These are phyloP conservation scores for Chamaenerion angustifolium DNA, from an alignment of 345 rosid species.

Conservation along the genomic window DNA sequence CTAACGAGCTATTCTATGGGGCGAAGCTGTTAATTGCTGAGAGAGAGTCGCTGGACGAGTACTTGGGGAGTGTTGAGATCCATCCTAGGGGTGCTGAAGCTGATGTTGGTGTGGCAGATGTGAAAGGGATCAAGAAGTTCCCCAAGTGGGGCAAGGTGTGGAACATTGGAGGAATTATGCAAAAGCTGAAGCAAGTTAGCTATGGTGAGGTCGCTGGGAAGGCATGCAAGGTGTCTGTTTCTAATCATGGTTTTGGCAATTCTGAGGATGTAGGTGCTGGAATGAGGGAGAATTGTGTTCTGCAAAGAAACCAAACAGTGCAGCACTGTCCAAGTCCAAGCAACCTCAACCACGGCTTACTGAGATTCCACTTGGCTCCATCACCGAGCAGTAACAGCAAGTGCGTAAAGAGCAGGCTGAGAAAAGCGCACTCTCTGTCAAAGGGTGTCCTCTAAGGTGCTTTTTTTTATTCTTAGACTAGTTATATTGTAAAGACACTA, in stretches of 20 bases:
- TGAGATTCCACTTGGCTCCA: slow-evolving; percentile 15
- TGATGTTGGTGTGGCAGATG: slow-evolving; percentile 23
- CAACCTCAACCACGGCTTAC: slow-evolving; percentile 12
- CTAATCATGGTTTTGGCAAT: slow-evolving; percentile 5
- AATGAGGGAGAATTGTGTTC: slow-evolving; percentile 4
- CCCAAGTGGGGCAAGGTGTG: slow-evolving; percentile 39
- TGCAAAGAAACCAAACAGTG: slow-evolving; percentile 7
- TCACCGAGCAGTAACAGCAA: slow-evolving; percentile 9
- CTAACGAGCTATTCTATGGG: slow-evolving; percentile 34
- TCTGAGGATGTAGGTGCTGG: slow-evolving; percentile 2
- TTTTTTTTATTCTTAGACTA: background rate
- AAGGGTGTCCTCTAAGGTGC: slow-evolving; percentile 3
- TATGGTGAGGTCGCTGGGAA: slow-evolving; percentile 1
- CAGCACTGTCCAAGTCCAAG: slow-evolving; percentile 3
- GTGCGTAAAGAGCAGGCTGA: slow-evolving; percentile 10
- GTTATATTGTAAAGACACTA: slow-evolving; percentile 5
- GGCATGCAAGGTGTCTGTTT: background rate
- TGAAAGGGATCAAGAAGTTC: slow-evolving; percentile 32
- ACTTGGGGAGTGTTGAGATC: slow-evolving; percentile 16
- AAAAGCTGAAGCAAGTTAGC: slow-evolving; percentile 24
- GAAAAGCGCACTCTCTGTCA: slow-evolving; percentile 6
- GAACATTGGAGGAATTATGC: slow-evolving; percentile 65
- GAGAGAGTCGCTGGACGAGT: background rate
- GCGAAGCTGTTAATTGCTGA: background rate
- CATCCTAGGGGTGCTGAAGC: slow-evolving; percentile 36